Conservation (phyloP, 2,329 filamentous ascomycete genomes). For the Aspergillus sojae region DNA sequence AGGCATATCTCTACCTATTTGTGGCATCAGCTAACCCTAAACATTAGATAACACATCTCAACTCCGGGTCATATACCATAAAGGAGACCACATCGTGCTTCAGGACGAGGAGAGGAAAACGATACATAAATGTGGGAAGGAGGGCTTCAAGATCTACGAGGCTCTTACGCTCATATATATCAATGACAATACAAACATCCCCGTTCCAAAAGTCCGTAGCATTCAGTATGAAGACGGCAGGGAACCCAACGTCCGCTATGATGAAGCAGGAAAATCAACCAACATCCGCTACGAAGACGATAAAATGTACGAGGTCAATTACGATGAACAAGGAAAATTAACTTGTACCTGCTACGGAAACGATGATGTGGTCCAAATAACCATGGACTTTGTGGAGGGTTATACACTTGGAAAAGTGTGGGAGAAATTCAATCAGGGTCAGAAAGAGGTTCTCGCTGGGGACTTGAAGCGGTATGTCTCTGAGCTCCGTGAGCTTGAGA, state of each 20-base stretch:
- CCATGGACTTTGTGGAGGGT: not conserved
- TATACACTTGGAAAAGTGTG: not conserved
- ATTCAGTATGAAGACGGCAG: not conserved
- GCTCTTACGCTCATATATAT: not conserved
- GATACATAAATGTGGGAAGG: not conserved
- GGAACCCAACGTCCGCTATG: not conserved
- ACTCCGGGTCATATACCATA: accelerated
- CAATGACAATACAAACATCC: not conserved
- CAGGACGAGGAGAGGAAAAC: not conserved
- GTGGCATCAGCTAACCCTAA: not conserved
- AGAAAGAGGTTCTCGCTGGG: not conserved
- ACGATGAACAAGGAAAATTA: not conserved
- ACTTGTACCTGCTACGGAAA: accelerated
- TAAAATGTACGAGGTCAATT: no score
- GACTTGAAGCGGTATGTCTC: not conserved
- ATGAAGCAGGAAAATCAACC: not conserved
- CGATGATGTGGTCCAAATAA: not conserved
- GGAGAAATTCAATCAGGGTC: not conserved
- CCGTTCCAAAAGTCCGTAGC: not conserved
- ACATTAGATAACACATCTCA: not conserved
- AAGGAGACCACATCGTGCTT: not conserved
- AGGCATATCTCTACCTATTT: not conserved
- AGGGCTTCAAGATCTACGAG: not conserved
- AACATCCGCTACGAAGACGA: not conserved
- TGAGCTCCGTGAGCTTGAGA: not conserved